Conservation (phyloP, 768 basidiomycete genomes). For the Terana coerulea region DNA sequence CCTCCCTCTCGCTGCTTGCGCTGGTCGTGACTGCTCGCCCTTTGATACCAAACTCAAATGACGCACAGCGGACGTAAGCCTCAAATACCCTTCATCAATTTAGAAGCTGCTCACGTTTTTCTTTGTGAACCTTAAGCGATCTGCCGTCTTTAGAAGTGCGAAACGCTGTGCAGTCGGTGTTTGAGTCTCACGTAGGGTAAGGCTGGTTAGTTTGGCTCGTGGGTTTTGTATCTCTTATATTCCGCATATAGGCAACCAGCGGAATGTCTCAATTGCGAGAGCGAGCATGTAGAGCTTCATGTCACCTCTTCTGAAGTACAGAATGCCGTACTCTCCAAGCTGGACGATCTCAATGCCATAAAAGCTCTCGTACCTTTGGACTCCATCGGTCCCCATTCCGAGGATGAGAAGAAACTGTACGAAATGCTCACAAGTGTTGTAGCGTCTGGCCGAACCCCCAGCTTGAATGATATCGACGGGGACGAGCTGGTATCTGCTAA, state of each 20-base stretch:
- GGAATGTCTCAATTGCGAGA: constrained; percentile 12
- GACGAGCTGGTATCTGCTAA: constrained; percentile 1
- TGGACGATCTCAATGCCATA: constrained; percentile 24
- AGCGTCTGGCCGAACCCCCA: no score
- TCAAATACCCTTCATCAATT: background rate
- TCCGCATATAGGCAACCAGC: constrained; percentile 15
- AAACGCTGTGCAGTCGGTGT: constrained; percentile 32
- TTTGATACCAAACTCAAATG: constrained; percentile 23
- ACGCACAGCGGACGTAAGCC: constrained; percentile 28
- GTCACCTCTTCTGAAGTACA: constrained; percentile 29
- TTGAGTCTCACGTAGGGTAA: constrained; percentile 35
- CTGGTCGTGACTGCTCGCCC: constrained; percentile 43
- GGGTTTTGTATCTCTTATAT: background rate
- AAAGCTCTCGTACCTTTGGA: constrained; percentile 29
- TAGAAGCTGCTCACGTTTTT: background rate
- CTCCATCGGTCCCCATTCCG: constrained; percentile 16
- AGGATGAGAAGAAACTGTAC: constrained; percentile 27
- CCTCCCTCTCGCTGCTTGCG: constrained; percentile 37
- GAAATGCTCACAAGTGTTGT: constrained; percentile 17
- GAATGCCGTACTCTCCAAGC: constrained; percentile 26
- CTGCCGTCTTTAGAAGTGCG: constrained; percentile 24
- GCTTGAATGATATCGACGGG: constrained; percentile 21
- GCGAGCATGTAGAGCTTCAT: constrained; percentile 28
- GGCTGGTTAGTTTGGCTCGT: constrained; percentile 11
- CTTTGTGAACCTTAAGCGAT: constrained; percentile 12